These are phyloP conservation scores for Nemania sp. DNA, from an alignment of 2,329 filamentous ascomycete species.

Conservation along the genomic window DNA sequence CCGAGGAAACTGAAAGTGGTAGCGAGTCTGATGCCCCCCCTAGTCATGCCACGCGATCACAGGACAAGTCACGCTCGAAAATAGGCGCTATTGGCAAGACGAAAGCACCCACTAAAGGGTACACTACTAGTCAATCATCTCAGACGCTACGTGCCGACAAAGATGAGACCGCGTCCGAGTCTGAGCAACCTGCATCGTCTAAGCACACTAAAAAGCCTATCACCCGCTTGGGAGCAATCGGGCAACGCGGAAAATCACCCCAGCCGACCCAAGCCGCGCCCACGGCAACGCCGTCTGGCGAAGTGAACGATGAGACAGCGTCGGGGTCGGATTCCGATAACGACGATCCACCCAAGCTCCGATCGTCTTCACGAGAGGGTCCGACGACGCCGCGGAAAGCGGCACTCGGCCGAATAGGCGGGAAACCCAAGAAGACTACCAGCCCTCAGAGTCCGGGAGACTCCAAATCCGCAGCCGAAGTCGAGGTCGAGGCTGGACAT, in stretches of 20 bases:
- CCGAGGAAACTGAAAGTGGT: conserved; percentile 28
- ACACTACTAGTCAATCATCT: conserved; percentile 33
- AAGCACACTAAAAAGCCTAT: conserved; percentile 18
- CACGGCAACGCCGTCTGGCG: conserved; percentile 25
- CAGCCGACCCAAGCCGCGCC: conserved; percentile 33
- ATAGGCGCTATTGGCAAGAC: conserved; percentile 32
- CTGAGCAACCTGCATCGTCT: conserved; percentile 26
- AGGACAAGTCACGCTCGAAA: conserved; percentile 23
- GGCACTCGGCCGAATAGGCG: conserved; percentile 35
- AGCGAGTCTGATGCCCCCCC: conserved; percentile 33
- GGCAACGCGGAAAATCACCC: conserved; percentile 37
- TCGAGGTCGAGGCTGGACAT: too few relatives aligned
- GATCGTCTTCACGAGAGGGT: conserved; percentile 3
- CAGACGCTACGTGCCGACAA: conserved; percentile 30
- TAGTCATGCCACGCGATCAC: conserved; percentile 21
- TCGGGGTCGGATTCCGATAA: conserved; percentile 28
- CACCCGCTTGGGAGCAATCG: conserved; percentile 29
- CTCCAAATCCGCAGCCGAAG: conserved; percentile 3
- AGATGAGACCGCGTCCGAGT: conserved; percentile 40
- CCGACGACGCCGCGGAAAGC: conserved; percentile 23
- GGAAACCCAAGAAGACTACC: conserved; percentile 26
- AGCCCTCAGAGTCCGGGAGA: conserved; percentile 1
- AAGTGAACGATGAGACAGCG: conserved; percentile 33
- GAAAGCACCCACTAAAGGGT: conserved; percentile 16
- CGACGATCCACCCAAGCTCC: conserved; percentile 9